A percentile compares a stretch with the other conserved stretches of the same genome.
Conservation (phyloP, 768 basidiomycete species). For the Scleroderma citrinum region DNA sequence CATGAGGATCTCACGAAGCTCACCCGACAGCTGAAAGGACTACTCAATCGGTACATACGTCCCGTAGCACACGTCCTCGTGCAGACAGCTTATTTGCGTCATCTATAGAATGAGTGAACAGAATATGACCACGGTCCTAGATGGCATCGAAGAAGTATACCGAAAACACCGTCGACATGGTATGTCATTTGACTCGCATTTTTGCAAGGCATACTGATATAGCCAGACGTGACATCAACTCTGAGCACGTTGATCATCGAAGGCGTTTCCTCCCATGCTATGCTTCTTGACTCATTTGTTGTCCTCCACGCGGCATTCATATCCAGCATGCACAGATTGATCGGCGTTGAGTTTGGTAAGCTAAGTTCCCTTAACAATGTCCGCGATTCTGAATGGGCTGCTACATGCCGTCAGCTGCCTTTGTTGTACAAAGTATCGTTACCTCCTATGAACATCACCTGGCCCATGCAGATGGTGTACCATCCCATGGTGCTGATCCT, state of each 20-base stretch:
- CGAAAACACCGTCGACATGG: constrained; percentile 74
- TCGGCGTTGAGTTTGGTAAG: constrained; percentile 87
- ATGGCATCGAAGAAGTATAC: constrained; percentile 71
- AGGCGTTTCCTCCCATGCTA: constrained; percentile 74
- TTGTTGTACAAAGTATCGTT: constrained; percentile 72
- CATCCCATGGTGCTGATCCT: constrained; percentile 11
- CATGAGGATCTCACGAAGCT: constrained; percentile 49
- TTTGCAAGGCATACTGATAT: constrained; percentile 3
- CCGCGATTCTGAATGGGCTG: not conserved
- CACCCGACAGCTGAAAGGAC: constrained; percentile 73
- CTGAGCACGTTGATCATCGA: constrained; percentile 72
- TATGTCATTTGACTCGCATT: constrained; percentile 24
- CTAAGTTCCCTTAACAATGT: not conserved
- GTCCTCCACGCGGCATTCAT: constrained; percentile 84
- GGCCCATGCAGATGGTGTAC: constrained; percentile 21
- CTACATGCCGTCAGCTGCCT: constrained; percentile 50
- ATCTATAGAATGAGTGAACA: constrained; percentile 79
- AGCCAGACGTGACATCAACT: constrained; percentile 73
- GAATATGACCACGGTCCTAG: constrained; percentile 72
- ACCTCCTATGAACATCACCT: constrained; percentile 60
- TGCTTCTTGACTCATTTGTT: constrained; percentile 84
- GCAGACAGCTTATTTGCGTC: not conserved
- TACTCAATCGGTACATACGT: constrained; percentile 68
- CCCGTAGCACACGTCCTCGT: not conserved
- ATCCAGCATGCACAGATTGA: constrained; percentile 69